These are phyloP conservation scores for Globisporangium emineosum DNA, from an alignment of 352 stramenopile species.

Conservation along the genomic window DNA sequence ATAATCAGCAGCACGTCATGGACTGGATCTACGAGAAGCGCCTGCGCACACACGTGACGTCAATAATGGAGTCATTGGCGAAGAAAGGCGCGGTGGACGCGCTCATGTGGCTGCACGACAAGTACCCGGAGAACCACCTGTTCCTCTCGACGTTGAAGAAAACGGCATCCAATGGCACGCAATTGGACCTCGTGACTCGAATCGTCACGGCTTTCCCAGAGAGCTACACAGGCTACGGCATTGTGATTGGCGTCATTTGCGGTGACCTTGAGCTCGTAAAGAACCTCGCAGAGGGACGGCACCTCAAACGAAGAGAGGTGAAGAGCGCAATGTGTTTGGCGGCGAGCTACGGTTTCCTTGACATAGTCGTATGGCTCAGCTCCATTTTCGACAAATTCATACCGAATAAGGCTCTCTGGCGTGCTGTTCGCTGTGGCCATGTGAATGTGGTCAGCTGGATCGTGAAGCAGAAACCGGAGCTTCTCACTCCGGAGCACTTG, in stretches of 20 bases:
- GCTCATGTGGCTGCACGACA: constrained; percentile 14
- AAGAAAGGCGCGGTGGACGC: neutral
- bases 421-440: constrained; percentile 3
- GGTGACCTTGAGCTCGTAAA: constrained; percentile 2
- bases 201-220: constrained; percentile 5
- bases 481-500: neutral
- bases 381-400: neutral
- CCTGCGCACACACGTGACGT: neutral
- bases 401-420: constrained; percentile 9
- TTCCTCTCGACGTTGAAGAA: constrained; percentile 5
- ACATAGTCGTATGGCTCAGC: constrained; percentile 10
- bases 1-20: constrained; percentile 13
- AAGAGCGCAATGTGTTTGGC: constrained; percentile 16
- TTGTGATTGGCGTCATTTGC: constrained; percentile 9
- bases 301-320: constrained; percentile 1
- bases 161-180: constrained; percentile 6
- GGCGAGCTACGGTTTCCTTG: constrained; percentile 6
- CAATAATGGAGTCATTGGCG: neutral
- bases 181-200: neutral
- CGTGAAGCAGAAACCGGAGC: neutral
- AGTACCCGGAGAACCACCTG: constrained; percentile 2
- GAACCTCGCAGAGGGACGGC: neutral
- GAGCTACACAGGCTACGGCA: neutral
- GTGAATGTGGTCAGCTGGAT: constrained; percentile 7
- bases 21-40: constrained; percentile 12